phyloP scores from a whole-genome alignment of 2,329 filamentous ascomycete genomes.

The Purpureocillium lavendulum region DNA sequence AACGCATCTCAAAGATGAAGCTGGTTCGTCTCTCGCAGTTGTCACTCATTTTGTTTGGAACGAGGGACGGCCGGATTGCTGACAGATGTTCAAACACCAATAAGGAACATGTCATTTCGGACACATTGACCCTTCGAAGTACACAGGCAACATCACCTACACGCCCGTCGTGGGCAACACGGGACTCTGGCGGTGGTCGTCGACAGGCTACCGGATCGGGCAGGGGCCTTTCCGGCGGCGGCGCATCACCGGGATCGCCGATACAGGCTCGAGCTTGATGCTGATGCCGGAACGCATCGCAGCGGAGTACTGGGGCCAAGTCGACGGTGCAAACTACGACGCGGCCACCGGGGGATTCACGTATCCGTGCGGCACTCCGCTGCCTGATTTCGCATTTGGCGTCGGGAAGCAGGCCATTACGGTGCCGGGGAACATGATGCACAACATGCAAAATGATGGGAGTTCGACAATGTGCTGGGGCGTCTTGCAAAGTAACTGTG shows the following conservation, averaged over 20 bases:
- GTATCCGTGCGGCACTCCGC: too few species aligned
- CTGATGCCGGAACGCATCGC: constrained; percentile 46
- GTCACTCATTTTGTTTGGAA: too few species aligned
- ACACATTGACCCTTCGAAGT: constrained; percentile 54
- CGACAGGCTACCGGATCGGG: constrained; percentile 12
- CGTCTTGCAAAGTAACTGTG: constrained; percentile 45
- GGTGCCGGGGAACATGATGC: too few species aligned
- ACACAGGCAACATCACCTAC: constrained; percentile 53
- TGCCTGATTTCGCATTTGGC: too few species aligned
- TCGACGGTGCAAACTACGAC: too few species aligned
- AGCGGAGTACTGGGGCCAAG: constrained; percentile 32
- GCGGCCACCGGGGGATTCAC: too few species aligned
- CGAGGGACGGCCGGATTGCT: too few species aligned
- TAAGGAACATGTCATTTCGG: constrained; percentile 41
- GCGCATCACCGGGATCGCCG: constrained; percentile 37
- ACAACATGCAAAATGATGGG: constrained; percentile 1
- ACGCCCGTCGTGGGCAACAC: constrained; percentile 41
- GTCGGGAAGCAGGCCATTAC: too few species aligned
- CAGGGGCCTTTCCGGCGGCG: constrained; percentile 3
- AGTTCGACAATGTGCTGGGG: constrained; percentile 54
- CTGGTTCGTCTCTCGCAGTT: too few species aligned
- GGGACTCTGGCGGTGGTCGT: constrained; percentile 51
- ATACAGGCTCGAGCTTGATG: constrained; percentile 56
- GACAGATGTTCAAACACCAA: too few species aligned
- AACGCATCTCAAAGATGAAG: too few species aligned